Base-by-base conservation (phyloP, 805 yeast species). In the Candida suzukii region DNA sequence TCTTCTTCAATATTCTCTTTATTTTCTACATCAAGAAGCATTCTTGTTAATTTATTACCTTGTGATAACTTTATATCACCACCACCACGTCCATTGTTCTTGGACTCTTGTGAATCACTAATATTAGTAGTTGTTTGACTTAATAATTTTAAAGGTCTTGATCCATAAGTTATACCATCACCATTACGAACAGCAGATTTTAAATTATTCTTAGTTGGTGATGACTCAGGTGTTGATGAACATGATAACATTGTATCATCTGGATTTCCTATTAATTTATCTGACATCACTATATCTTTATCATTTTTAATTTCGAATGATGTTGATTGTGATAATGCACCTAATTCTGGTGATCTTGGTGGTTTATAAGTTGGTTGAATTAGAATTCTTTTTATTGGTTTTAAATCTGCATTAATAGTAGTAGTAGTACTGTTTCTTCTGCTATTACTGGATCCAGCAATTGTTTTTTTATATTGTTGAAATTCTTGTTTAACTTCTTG, bases 41-140 rank as follows among this genome's bases (percentile, higher is more conserved):
- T 88, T 87, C 71, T 88, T 90, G 51, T 95, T 96, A 52, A 91
- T 96, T 81, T 98, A 86, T 73, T 90, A 91, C 49, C 97, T 97
- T 67, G 93, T 91, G 20, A 19, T n/a, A n/a, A n/a, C n/a, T n/a
- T n/a, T n/a, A n/a, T n/a, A n/a, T n/a, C n/a, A n/a, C n/a, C n/a
- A n/a, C n/a, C n/a, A n/a, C n/a, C n/a, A n/a, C n/a, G n/a, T n/a
- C n/a, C n/a, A n/a, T n/a, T n/a, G n/a, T n/a, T n/a, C n/a, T n/a
- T n/a, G n/a, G n/a, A n/a, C n/a, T n/a, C n/a, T n/a, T n/a, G n/a
- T n/a, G n/a, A n/a, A n/a, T n/a, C n/a, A n/a, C n/a, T n/a, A n/a
- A n/a, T n/a, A 21, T 4, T 32, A 14, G 14, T 8, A 19, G 14
- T 19, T 14, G 14, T 16, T 16, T 19, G 25, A 6, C 25, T 18